Evolutionary conservation across 805 yeast genomes (phyloP).

Genomic region (Lachancea sp.): DNA sequence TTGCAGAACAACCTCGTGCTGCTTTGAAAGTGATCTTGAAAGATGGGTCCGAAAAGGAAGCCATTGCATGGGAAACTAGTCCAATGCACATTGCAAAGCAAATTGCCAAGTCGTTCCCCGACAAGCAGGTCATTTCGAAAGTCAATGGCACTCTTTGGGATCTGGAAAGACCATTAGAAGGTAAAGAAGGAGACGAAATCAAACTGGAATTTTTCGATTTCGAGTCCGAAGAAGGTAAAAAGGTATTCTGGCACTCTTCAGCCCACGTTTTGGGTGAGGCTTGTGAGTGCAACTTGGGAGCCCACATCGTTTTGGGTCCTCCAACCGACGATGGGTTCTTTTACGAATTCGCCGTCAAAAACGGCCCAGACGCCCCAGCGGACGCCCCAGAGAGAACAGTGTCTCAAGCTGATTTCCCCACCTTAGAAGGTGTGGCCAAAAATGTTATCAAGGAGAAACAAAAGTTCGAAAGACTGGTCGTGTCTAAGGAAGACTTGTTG

Average conservation of each 20-base stretch:
- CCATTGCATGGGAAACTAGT: constrained; percentile 80
- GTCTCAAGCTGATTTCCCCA: constrained; percentile 74
- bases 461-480: constrained; percentile 85
- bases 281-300: constrained; percentile 92
- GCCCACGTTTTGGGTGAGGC: constrained; percentile 98
- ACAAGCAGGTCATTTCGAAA: constrained; percentile 85
- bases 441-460: constrained; percentile 92
- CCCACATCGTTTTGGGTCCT: constrained; percentile 89
- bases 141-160: constrained; percentile 93
- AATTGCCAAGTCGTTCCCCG: constrained; percentile 82
- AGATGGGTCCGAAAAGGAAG: constrained; percentile 78
- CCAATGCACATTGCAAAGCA: constrained; percentile 80
- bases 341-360: constrained; percentile 80
- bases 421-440: constrained; percentile 80
- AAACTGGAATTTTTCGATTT: constrained; percentile 80
- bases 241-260: constrained; percentile 97
- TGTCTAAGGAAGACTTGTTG: constrained; percentile 86
- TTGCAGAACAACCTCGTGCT: constrained; percentile 54
- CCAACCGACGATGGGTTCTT: constrained; percentile 98
- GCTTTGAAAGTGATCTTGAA: constrained; percentile 75
- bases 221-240: constrained; percentile 88
- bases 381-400: constrained; percentile 70
- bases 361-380: constrained; percentile 33
- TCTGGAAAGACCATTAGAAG: constrained; percentile 86
- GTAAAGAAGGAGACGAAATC: constrained; percentile 36